Evolutionary conservation across 768 basidiomycete species (phyloP), one percentile per base, ranked within the genome.

Genomic region (Filobasidium wieringae): DNA sequence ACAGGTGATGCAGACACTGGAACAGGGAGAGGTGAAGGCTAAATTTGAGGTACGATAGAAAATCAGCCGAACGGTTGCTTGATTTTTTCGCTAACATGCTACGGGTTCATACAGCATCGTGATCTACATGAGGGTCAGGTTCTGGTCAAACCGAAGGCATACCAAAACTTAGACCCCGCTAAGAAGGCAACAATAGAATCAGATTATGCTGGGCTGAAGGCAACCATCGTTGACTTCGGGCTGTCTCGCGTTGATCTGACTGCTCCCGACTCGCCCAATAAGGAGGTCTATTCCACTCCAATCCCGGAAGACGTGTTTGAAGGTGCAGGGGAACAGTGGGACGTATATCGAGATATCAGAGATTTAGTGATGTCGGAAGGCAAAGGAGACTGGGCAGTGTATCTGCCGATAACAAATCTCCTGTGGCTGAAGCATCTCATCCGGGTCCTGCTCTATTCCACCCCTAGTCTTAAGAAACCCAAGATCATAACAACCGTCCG

Each of bases 71-170:
- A 8, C 19, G 39, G 24, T 22, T 14, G 26, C 17, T 12, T 2
- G 4, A 19, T 24, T 15, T 24, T 29, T 33, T 6, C 53, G 0
- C 2, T 8, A 32, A 22, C 7, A 50, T 19, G 55, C 51, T 57
- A n/a, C 36, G 40, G 1, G 22, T 8, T 4, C 32, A 32, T 32
- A 2, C 61, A 99, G 93, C 95, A 99, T 74, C 89, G 95, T 31
- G 95, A 99, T 72, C 81, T 99, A n/a, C 95, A 99, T 66, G 89
- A 88, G 82, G 95, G 95, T 22, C 95, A 99, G 72, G 86, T 99
- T 51, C 79, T 99, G 7, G 82, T 97, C 49, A 83, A 84, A 17
- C 57, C 61, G 11, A 34, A 65, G 53, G 34, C n/a, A 30, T 19
- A 30, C 33, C 22, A 22, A 27, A 37, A 29, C 2, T 22, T 30